These are phyloP conservation scores for Pseudogymnoascus sp. DNA, from an alignment of 2,329 filamentous ascomycete genomes.

Conservation along the genomic window DNA sequence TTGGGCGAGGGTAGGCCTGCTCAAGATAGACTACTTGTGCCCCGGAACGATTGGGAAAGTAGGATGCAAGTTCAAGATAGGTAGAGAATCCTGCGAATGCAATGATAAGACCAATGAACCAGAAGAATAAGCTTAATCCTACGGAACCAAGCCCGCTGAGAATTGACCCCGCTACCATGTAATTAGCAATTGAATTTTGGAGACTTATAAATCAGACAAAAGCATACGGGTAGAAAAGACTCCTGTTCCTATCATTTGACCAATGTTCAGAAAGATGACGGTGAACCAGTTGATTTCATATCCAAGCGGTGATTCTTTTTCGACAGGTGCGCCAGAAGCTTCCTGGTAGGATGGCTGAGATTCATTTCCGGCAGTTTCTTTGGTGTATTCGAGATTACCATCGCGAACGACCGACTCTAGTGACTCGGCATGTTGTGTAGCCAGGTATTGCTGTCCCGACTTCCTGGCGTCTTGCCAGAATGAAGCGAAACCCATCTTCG, in stretches of 20 bases:
- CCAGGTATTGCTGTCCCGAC: slow-evolving; percentile 5
- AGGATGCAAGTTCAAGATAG: slow-evolving; percentile 56
- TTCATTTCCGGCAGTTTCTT: slow-evolving; percentile 38
- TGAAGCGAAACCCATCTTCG: slow-evolving; percentile 3
- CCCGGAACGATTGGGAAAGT: slow-evolving; percentile 59
- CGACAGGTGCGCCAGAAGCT: slow-evolving; percentile 53
- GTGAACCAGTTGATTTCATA: slow-evolving; percentile 49
- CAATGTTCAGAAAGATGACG: slow-evolving; percentile 52
- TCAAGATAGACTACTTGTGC: slow-evolving; percentile 61
- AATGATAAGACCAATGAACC: slow-evolving; percentile 54
- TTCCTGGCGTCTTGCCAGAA: slow-evolving; percentile 7
- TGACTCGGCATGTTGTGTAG: background rate
- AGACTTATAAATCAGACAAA: slow-evolving; percentile 5
- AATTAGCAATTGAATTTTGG: background rate
- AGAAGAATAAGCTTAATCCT: slow-evolving; percentile 55
- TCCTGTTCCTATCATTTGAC: slow-evolving; percentile 55
- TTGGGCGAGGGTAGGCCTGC: slow-evolving; percentile 56
- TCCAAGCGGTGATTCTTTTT: slow-evolving; percentile 49
- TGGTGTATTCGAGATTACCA: slow-evolving; percentile 17
- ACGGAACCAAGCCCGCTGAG: slow-evolving; percentile 52
- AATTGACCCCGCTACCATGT: slow-evolving; percentile 44
- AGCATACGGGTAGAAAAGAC: slow-evolving; percentile 56
- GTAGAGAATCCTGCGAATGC: slow-evolving; percentile 46
- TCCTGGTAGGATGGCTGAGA: slow-evolving; percentile 45
- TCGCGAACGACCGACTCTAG: slow-evolving; percentile 9